phyloP scores from a whole-genome alignment of 2,329 filamentous ascomycete species.

The Teratosphaeria nubilosa region DNA sequence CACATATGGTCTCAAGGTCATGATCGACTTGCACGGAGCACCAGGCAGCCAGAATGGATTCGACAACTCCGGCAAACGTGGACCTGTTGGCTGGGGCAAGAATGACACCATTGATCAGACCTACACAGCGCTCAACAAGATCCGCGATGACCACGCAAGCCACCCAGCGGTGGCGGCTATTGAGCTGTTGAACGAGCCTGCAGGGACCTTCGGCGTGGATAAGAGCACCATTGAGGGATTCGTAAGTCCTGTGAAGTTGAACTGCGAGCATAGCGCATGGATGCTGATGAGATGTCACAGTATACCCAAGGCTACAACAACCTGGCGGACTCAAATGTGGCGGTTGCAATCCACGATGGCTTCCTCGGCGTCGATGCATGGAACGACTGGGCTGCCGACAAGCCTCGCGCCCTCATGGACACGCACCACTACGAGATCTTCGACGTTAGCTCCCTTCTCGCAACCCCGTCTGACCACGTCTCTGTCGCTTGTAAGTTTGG shows the following conservation, averaged over 20 bases:
- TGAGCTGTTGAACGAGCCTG: conserved; percentile 39
- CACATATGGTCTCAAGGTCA: conserved; percentile 49
- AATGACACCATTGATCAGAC: conserved; percentile 34
- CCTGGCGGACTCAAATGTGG: conserved; percentile 31
- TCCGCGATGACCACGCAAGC: conserved; percentile 35
- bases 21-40: conserved; percentile 59
- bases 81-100: conserved; percentile 36
- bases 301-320: conserved; percentile 34
- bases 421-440: conserved; percentile 41
- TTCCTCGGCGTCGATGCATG: conserved; percentile 36
- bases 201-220: conserved; percentile 28
- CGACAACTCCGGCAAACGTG: conserved; percentile 52
- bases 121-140: conserved; percentile 34
- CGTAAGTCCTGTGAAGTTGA: neutral
- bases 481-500: conserved; percentile 36
- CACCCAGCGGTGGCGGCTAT: conserved; percentile 38
- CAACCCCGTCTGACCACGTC: conserved; percentile 25
- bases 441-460: conserved; percentile 11
- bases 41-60: conserved; percentile 57
- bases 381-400: conserved; percentile 34
- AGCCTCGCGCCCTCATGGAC: conserved; percentile 35
- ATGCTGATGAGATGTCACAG: neutral
- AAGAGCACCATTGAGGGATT: conserved; percentile 36
- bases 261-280: neutral
- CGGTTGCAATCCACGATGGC: conserved; percentile 38